Base-by-base conservation (phyloP, 2,329 filamentous ascomycete genomes). In the Xylaria multiplex region DNA sequence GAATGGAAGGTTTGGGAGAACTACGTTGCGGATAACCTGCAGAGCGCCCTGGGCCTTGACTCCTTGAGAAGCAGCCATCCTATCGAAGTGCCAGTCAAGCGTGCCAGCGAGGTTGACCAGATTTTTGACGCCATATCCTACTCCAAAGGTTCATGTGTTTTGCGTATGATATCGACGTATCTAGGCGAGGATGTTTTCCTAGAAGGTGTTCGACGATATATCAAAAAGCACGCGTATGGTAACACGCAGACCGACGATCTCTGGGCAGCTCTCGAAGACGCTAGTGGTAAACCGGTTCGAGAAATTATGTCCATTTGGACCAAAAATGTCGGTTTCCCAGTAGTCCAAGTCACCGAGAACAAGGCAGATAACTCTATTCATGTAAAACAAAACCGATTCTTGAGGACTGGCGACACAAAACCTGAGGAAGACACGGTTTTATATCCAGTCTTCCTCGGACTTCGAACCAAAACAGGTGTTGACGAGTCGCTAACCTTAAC, bases 71-170 rank as follows among this genome's bases (percentile, higher is more conserved):
- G 93, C 86, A 97, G 93, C 75, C 95, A 98, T 79, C 95, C 95
- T 6, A 97, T 98, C 65, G 95, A 98, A 79, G 94, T 97, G 0
- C 95, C 95, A 1, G 93, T 98, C 69, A 97, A 97, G 85, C 90
- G 92, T 65, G 94, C 94, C 32, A 93, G 97, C 73, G 93, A 98
- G 80, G 94, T 98, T 78, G 97, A 97, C 81, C 94, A 98, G 81
- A 98, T 98, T 72, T 98, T 98, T 74, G 95, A 98, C 77, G 93
- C 93, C 69, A 98, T 98, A 71, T 97, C 95, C 1, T 98, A 98
- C 81, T 94, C 93, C 62, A 98, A 98, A 83, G 95, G 95, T 19
- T 97, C 94, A 11, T 97, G 93, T 73, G 94, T 98, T 40, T 85
- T 98, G 67, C 92, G 95, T 76, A 98, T 98, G 95, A 94, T 98